Evolutionary conservation across 176 grass and related monocot genomes (phyloP).

Genomic region (Stipa capillata): DNA sequence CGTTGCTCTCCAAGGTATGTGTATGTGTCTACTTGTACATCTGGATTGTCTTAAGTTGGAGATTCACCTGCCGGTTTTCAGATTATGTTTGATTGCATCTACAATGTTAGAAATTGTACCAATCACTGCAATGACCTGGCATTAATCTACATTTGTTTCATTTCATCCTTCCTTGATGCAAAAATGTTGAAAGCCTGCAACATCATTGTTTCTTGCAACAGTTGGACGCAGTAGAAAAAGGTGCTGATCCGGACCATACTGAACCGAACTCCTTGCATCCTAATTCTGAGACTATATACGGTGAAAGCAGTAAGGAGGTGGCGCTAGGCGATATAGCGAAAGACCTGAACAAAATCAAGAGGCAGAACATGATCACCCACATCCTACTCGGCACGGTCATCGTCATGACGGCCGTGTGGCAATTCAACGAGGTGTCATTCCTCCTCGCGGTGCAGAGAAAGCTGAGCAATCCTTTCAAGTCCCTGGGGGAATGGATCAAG

Average conservation of each 20-base stretch:
- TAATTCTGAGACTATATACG: background rate
- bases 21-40: background rate
- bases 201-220: background rate
- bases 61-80: background rate
- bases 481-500: slow-evolving; percentile 33
- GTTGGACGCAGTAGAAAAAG: background rate
- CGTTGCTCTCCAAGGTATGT: slow-evolving; percentile 35
- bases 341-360: slow-evolving; percentile 40
- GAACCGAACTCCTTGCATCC: background rate
- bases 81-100: background rate
- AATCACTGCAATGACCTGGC: no score
- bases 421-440: slow-evolving; percentile 43
- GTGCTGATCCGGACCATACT: background rate
- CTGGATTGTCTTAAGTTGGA: background rate
- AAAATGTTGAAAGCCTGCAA: no score
- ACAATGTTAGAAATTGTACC: no score
- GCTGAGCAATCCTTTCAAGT: slow-evolving; percentile 37
- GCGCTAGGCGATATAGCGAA: slow-evolving; percentile 1
- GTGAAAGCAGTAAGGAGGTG: background rate
- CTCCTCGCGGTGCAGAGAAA: slow-evolving; percentile 28
- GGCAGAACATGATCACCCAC: slow-evolving; percentile 54
- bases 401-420: slow-evolving; percentile 38
- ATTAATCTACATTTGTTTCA: background rate
- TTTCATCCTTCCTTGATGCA: background rate
- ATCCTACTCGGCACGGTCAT: slow-evolving; percentile 36